Evolutionary conservation across 2,329 filamentous ascomycete species (phyloP).

Genomic region (Periconia digitata): DNA sequence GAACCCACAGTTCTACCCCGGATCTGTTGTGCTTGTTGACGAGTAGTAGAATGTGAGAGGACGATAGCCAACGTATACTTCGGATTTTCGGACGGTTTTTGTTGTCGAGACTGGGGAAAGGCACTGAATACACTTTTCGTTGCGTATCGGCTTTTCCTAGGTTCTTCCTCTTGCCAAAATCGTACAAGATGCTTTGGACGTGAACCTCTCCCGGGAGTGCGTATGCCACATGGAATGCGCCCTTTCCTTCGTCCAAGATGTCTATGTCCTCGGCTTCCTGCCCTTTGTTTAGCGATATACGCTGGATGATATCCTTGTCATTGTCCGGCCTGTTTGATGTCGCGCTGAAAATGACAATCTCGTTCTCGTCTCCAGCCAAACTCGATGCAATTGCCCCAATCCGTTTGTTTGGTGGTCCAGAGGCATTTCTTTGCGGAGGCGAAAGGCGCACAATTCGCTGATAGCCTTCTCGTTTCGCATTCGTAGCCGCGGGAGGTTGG

Average conservation of each 20-base stretch:
- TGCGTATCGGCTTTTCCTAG: conserved; percentile 27
- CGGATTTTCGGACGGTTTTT: conserved; percentile 55
- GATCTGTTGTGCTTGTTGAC: conserved; percentile 57
- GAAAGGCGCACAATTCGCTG: conserved; percentile 62
- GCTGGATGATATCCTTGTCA: conserved; percentile 54
- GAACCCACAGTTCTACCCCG: conserved; percentile 58
- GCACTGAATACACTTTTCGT: conserved; percentile 33
- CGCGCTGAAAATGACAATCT: conserved; percentile 79
- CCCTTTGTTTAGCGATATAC: conserved; percentile 53
- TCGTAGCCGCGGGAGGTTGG: conserved; percentile 38
- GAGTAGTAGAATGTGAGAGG: conserved; percentile 56
- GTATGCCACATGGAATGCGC: conserved; percentile 73
- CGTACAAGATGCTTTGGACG: conserved; percentile 61
- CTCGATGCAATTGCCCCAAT: conserved; percentile 80
- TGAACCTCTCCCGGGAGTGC: conserved; percentile 77
- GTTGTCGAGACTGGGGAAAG: conserved; percentile 37
- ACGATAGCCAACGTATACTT: conserved; percentile 58
- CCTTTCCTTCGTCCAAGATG: conserved; percentile 62
- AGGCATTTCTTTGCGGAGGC: conserved; percentile 52
- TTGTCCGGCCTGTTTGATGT: conserved; percentile 53
- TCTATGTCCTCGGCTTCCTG: conserved; percentile 71
- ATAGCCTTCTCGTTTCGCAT: conserved; percentile 58
- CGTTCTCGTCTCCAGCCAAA: conserved; percentile 67
- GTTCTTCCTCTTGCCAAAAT: conserved; percentile 47
- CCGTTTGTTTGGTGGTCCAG: conserved; percentile 55